Base-by-base conservation (phyloP, 352 stramenopile genomes). In the Globisporangium paroecandrum region DNA sequence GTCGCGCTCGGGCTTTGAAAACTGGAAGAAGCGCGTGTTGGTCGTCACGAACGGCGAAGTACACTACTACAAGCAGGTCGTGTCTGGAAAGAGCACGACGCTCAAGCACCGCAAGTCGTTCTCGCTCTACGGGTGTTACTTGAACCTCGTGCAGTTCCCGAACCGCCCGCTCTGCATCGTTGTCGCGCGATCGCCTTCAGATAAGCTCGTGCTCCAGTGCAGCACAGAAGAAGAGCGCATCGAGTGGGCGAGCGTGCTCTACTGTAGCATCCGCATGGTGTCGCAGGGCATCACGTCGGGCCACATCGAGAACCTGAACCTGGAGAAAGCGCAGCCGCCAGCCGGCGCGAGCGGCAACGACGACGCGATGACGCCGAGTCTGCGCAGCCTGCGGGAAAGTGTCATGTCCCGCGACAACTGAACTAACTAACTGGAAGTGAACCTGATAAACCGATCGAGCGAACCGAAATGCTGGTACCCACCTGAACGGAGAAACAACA, bases 21-120 rank as follows among this genome's bases (percentile, higher is more conserved):
- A 93, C 75, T 96, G 89, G 89, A 96, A 95, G 62, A 78, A 76
- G 54, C 89, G 89, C 34, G 79, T 94, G 27, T 67, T 96, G 12
- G 73, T 96, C 32, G 82, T 96, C 24, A 85, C 83, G 46, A 91
- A 93, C 54, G 87, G 89, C 0, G 79, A 91, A 54, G 90, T 96
- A 41, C 84, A 86, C 68, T 95, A 95, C 66, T 93, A 85, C 77
- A 92, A 94, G 69, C 76, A 92, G 68, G 75, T 91, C 34, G 75
- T 56, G 36, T 71, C 58, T 5, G 74, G 69, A 53, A 80, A 75
- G 66, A 70, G 49, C 15, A 60, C 71, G 25, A 76, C 74, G 55
- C 85, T 94, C 56, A 93, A 93, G 73, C 81, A 92, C 56, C 85
- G 84, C 76, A 93, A 93, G 70, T 91, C 83, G 13, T 96, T 96